phyloP scores from a whole-genome alignment of 805 yeast genomes.

The Saitoella complicata region DNA sequence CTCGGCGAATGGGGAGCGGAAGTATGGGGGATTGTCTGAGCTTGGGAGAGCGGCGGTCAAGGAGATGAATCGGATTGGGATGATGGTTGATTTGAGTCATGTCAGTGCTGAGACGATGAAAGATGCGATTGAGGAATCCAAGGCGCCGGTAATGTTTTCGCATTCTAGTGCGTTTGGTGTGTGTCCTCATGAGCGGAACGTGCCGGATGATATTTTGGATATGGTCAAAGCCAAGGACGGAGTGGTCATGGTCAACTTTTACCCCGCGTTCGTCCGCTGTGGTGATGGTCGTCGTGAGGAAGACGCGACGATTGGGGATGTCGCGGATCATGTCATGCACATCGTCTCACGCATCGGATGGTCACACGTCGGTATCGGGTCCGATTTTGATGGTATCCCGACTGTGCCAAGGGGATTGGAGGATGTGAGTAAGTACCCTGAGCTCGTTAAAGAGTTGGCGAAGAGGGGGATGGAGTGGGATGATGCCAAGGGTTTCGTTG shows the following conservation, averaged over 20 bases:
- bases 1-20: slow-evolving; percentile 34
- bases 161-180: slow-evolving; percentile 31
- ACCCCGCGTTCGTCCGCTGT: slow-evolving; percentile 24
- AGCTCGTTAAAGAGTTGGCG: slow-evolving; percentile 24
- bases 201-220: slow-evolving; percentile 30
- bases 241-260: slow-evolving; percentile 33
- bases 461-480: slow-evolving; percentile 28
- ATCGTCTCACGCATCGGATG: slow-evolving; percentile 31
- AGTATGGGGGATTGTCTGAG: slow-evolving; percentile 29
- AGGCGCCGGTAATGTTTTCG: slow-evolving; percentile 34
- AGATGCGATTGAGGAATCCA: slow-evolving; percentile 26
- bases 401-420: slow-evolving; percentile 35
- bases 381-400: slow-evolving; percentile 38
- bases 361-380: slow-evolving; percentile 36
- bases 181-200: slow-evolving; percentile 31
- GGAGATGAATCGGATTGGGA: slow-evolving; percentile 38
- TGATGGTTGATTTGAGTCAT: slow-evolving; percentile 37
- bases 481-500: slow-evolving; percentile 30
- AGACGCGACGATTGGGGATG: slow-evolving; percentile 30
- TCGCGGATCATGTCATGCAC: slow-evolving; percentile 30
- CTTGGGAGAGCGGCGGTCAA: slow-evolving; percentile 27
- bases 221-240: slow-evolving; percentile 29
- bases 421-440: slow-evolving; percentile 41
- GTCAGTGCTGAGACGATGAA: slow-evolving; percentile 33
- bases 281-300: slow-evolving; percentile 4